Evolutionary conservation across 1,139 yeast genomes (phyloP), one percentile per base, ranked within the genome.

Genomic region (Kurtzmaniella natalensis): DNA sequence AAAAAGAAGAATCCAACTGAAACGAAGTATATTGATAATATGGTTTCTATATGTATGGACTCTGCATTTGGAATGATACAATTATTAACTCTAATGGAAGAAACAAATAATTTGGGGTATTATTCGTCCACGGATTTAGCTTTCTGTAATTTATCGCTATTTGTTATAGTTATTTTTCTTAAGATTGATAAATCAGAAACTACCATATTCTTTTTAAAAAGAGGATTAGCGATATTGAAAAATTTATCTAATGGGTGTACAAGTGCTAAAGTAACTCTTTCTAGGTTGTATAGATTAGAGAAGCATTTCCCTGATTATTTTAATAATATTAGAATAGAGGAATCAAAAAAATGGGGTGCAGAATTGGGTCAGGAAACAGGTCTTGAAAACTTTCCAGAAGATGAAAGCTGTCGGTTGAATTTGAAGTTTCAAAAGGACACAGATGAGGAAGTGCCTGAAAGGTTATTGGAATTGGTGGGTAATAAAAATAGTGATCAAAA

Each of bases 41-140:
- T 47, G 37, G 41, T 51, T 3, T 45, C 51, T 1, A 42, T 46
- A 5, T 47, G 52, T 27, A 43, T 47, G 18, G 52, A 47, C 34
- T 41, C 52, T 6, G 52, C 52, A 5, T 47, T 45, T 26, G 42
- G 46, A 27, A 41, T 44, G 4, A 38, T 47, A 24, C 46, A 47
- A 24, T 37, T 47, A 15, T 36, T 47, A 11, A 40, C 47, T 2
- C 39, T 41, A 31, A 35, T 47, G 31, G 45, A 45, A 19, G 38
- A 42, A 17, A 36, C 40, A 25, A 43, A 43, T 21, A 47, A 46
- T 25, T 22, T 47, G 20, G 51, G 50, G 7, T 25, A 44, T n/a
- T 47, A 45, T 28, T 46, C 50, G 18, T 44, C 46, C 20, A 44
- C 50, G 4, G 51, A 47, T 30, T 39, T 47, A 2, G 45, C 44